phyloP scores from a whole-genome alignment of 2,329 filamentous ascomycete genomes.

The Aureobasidium sp. region DNA sequence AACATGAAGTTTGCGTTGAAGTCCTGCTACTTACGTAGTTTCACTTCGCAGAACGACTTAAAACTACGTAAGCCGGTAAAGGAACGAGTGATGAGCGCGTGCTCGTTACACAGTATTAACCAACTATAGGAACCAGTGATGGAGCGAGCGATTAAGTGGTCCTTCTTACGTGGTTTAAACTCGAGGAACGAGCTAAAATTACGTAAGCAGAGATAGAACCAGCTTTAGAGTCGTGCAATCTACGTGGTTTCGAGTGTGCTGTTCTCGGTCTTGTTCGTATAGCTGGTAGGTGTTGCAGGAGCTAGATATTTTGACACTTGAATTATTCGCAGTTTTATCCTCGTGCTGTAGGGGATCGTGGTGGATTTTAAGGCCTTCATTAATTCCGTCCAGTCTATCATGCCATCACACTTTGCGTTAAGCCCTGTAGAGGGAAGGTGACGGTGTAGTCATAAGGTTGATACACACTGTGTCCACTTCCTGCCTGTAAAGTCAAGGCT shows the following conservation, averaged over 20 bases:
- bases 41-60: background rate
- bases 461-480: background rate
- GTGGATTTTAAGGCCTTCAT: background rate
- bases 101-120: background rate
- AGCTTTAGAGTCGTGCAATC: background rate
- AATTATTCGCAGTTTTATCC: slow-evolving; percentile 1
- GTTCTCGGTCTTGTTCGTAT: background rate
- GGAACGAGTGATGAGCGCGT: background rate
- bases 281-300: background rate
- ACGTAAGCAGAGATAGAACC: background rate
- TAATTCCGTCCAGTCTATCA: background rate
- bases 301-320: background rate
- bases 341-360: background rate
- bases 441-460: background rate
- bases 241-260: background rate
- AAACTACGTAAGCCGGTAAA: background rate
- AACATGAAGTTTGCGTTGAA: background rate
- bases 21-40: background rate
- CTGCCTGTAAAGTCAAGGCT: background rate
- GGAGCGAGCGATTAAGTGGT: background rate
- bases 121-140: background rate
- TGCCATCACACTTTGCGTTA: background rate
- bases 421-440: background rate
- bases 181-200: background rate
- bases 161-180: slow-evolving; percentile 1